Evolutionary conservation across 2,329 filamentous ascomycete genomes (phyloP).

Genomic region (Emmonsiellopsis sp.): DNA sequence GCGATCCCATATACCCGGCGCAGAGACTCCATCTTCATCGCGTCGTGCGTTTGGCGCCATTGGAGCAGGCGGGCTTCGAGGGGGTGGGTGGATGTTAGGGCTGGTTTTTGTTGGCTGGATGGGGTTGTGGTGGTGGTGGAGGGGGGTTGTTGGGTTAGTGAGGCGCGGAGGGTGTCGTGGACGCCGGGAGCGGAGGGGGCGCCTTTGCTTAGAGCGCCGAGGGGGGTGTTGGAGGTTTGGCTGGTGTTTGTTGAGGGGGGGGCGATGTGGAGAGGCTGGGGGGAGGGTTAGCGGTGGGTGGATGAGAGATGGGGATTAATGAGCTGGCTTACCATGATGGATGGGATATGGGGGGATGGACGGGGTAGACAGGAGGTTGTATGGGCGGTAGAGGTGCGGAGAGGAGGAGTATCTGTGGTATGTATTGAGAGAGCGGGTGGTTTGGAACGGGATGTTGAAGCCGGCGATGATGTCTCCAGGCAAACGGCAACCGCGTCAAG

Average conservation of each 20-base stretch:
- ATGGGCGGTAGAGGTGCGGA: background rate
- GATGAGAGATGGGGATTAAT: background rate
- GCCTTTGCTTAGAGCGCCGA: constrained; percentile 46
- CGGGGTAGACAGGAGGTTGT: background rate
- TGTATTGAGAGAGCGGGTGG: no score
- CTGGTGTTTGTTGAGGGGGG: constrained; percentile 59
- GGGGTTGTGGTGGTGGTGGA: constrained; percentile 24
- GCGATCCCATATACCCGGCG: constrained; percentile 82
- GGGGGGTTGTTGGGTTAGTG: constrained; percentile 46
- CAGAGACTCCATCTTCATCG: constrained; percentile 77
- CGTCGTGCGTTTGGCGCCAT: constrained; percentile 85
- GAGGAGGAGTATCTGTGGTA: no score
- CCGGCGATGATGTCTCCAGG: constrained; percentile 3
- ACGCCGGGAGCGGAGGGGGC: constrained; percentile 89
- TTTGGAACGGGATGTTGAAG: background rate
- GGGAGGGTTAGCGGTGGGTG: background rate
- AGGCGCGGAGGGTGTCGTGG: constrained; percentile 84
- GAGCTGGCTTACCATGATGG: constrained; percentile 6
- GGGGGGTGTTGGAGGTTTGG: constrained; percentile 55
- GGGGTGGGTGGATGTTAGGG: constrained; percentile 63
- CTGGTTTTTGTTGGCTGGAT: constrained; percentile 30
- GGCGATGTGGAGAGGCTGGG: constrained; percentile 79
- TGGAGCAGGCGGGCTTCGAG: constrained; percentile 80
- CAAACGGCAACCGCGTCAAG: constrained; percentile 25
- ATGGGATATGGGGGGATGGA: background rate